Percentiles rank a stretch among this genome's conserved stretches.
Conservation (phyloP, 805 yeast genomes). For the Lipomyces kockii region DNA sequence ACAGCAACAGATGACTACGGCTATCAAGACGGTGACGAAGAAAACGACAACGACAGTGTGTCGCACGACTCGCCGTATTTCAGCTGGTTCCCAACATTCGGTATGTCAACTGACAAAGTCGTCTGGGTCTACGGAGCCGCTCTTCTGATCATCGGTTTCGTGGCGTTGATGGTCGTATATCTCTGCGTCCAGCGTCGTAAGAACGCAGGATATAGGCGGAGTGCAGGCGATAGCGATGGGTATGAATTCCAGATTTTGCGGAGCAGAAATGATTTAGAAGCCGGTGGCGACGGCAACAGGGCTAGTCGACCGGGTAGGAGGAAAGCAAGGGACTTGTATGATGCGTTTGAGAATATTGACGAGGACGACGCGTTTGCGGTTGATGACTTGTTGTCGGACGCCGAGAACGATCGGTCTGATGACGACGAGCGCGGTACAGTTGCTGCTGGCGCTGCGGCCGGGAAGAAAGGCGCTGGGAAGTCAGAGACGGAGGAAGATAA, state of each 20-base stretch:
- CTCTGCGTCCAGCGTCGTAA: slow-evolving; percentile 51
- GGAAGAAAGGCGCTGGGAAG: slow-evolving; percentile 5
- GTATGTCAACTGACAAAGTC: slow-evolving; percentile 40
- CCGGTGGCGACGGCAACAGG: not conserved
- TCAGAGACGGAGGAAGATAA: slow-evolving; percentile 15
- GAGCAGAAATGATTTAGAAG: slow-evolving; percentile 17
- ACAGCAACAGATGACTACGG: slow-evolving; percentile 17
- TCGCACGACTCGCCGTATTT: slow-evolving; percentile 21
- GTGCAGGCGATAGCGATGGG: slow-evolving; percentile 56
- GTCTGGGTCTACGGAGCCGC: slow-evolving; percentile 47
- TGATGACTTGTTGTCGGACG: slow-evolving; percentile 31
- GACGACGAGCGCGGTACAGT: slow-evolving; percentile 1
- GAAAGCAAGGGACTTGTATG: slow-evolving; percentile 34
- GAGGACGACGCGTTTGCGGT: slow-evolving; percentile 35
- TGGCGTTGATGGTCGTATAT: slow-evolving; percentile 45
- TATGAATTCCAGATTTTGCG: slow-evolving; percentile 66
- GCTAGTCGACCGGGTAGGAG: slow-evolving; percentile 14
- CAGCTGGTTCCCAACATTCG: slow-evolving; percentile 44
- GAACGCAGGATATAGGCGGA: slow-evolving; percentile 39
- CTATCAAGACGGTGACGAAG: slow-evolving; percentile 17
- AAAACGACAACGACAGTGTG: slow-evolving; percentile 10
- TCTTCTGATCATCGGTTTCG: slow-evolving; percentile 54
- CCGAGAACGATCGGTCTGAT: slow-evolving; percentile 28
- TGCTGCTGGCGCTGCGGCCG: slow-evolving; percentile 6
- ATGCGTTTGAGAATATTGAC: slow-evolving; percentile 36